Conservation (phyloP, 441 rosid species). For the Omphalea diandra region DNA sequence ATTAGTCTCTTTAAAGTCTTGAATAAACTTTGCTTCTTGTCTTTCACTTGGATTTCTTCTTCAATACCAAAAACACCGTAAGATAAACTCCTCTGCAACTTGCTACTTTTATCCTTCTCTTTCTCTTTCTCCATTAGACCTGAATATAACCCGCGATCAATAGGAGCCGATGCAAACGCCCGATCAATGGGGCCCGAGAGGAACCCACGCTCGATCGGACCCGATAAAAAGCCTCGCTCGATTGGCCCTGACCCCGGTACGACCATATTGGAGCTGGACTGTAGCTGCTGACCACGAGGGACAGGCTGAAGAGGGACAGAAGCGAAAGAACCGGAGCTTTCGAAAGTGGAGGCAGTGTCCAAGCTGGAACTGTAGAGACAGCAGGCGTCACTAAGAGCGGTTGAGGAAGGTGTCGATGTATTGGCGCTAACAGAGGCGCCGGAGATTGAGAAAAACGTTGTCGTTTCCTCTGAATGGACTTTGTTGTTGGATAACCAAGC, state of each 20-base stretch:
- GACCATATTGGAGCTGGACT: slow-evolving; percentile 33
- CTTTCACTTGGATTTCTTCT: slow-evolving; percentile 19
- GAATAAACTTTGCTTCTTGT: slow-evolving; percentile 30
- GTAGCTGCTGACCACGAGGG: slow-evolving; percentile 35
- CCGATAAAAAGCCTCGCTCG: slow-evolving; percentile 65
- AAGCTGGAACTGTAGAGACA: slow-evolving; percentile 28
- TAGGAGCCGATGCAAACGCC: slow-evolving; percentile 56
- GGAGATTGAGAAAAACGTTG: slow-evolving; percentile 46
- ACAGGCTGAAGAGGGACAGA: slow-evolving; percentile 48
- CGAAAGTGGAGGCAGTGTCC: slow-evolving; percentile 43
- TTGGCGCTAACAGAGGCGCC: slow-evolving; percentile 60
- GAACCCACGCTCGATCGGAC: slow-evolving; percentile 72
- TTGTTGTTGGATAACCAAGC: slow-evolving; percentile 29
- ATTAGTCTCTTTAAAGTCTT: slow-evolving; percentile 34
- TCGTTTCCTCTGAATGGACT: slow-evolving; percentile 39
- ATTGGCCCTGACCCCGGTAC: slow-evolving; percentile 65
- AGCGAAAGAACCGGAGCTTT: slow-evolving; percentile 45
- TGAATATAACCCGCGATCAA: slow-evolving; percentile 61
- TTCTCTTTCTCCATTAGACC: slow-evolving; percentile 43
- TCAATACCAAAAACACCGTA: slow-evolving; percentile 33
- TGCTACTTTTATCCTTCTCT: slow-evolving; percentile 23
- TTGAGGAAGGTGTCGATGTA: slow-evolving; percentile 42
- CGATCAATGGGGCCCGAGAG: slow-evolving; percentile 67
- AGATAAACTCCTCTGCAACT: slow-evolving; percentile 35
- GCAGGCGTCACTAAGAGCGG: too few species aligned